phyloP scores from a whole-genome alignment of 2,329 filamentous ascomycete species.

The Talaromyces sp. region DNA sequence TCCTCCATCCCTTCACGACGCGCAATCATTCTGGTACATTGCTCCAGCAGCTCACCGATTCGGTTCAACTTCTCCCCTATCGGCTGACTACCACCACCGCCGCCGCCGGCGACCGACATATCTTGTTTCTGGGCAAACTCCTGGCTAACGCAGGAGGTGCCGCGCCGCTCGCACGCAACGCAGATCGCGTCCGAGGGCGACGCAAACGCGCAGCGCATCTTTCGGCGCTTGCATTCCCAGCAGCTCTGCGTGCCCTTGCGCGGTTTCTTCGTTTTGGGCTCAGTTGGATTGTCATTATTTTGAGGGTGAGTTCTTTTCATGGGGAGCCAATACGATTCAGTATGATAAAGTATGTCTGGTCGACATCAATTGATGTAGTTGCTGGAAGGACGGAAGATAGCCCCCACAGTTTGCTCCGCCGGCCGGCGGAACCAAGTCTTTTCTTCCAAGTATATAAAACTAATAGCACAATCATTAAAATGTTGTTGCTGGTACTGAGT shows the following conservation, averaged over 20 bases:
- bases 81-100: not conserved
- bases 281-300: not conserved
- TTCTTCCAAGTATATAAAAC: not conserved
- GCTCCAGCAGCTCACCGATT: not conserved
- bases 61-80: not conserved
- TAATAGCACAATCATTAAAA: not conserved
- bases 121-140: slow-evolving; percentile 37
- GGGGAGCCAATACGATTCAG: not conserved
- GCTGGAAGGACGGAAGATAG: not conserved
- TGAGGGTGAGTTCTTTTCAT: not conserved
- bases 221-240: slow-evolving; percentile 9
- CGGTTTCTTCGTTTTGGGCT: slow-evolving; percentile 7
- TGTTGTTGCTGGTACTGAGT: not conserved
- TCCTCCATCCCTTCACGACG: not conserved
- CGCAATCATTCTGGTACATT: not conserved
- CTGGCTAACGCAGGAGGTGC: slow-evolving; percentile 42
- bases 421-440: not conserved
- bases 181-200: slow-evolving; percentile 8
- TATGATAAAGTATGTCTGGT: not conserved
- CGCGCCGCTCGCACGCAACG: slow-evolving; percentile 14
- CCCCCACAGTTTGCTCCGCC: slow-evolving; percentile 1
- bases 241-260: slow-evolving; percentile 10
- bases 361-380: not conserved
- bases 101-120: not conserved
- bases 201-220: slow-evolving; percentile 3